A percentile compares a stretch with the other conserved stretches of the same genome.
Conservation (phyloP, 495 filamentous ascomycete species). For the Hypoxylon cercidicola region DNA sequence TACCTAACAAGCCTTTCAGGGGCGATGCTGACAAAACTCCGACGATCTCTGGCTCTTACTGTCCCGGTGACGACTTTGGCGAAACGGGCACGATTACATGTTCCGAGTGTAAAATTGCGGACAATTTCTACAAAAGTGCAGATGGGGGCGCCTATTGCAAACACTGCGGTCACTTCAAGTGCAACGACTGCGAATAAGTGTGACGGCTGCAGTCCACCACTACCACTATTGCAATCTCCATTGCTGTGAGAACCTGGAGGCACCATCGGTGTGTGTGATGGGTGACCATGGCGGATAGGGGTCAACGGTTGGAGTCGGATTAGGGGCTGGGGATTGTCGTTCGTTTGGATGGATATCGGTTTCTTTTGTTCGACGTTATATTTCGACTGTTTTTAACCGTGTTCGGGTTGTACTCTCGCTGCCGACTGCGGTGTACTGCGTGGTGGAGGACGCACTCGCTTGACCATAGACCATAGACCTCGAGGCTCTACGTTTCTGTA, state of each 20-base stretch:
- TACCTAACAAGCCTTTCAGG: slow-evolving; percentile 23
- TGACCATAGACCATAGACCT: slow-evolving; percentile 27
- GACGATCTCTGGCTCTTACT: background rate
- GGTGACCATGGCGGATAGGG: background rate
- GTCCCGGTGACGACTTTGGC: background rate
- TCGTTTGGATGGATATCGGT: slow-evolving; percentile 11
- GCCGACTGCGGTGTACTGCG: no score
- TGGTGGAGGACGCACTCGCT: slow-evolving; percentile 18
- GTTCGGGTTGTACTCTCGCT: background rate
- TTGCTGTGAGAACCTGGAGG: background rate
- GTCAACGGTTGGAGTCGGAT: background rate
- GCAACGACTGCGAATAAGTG: background rate
- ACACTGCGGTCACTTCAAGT: slow-evolving; percentile 1
- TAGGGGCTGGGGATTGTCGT: slow-evolving; percentile 2
- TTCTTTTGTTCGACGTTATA: slow-evolving; percentile 5
- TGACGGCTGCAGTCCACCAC: no score
- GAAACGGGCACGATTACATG: slow-evolving; percentile 3
- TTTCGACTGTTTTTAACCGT: background rate
- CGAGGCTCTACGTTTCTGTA: slow-evolving; percentile 22
- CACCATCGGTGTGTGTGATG: background rate
- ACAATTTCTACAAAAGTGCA: slow-evolving; percentile 10
- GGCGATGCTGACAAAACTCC: background rate
- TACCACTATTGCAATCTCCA: background rate
- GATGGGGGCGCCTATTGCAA: background rate
- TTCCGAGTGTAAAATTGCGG: background rate